Evolutionary conservation across 805 yeast species (phyloP).

Genomic region (Ogataea nakhonphanomensis): DNA sequence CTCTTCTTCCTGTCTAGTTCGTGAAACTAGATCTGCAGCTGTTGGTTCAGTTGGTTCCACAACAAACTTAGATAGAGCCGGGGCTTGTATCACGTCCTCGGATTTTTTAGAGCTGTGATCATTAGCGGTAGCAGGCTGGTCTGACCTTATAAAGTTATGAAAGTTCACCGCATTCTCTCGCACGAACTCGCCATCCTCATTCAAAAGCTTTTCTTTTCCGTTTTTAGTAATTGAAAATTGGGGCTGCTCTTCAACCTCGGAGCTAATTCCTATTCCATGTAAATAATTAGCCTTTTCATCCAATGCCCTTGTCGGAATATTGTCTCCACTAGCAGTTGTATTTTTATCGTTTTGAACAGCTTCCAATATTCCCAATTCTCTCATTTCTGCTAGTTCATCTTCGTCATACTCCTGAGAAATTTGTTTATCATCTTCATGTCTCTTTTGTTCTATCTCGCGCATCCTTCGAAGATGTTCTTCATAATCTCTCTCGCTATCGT

Average conservation of each 20-base stretch:
- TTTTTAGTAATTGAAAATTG: constrained; percentile 41
- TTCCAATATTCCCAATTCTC: constrained; percentile 36
- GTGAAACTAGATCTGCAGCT: constrained; percentile 44
- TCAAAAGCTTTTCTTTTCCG: constrained; percentile 31
- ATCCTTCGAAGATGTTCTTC: constrained; percentile 45
- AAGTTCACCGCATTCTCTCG: constrained; percentile 58
- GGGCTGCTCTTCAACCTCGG: constrained; percentile 38
- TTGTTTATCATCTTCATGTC: constrained; percentile 29
- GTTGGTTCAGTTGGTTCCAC: constrained; percentile 42
- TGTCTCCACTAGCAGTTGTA: constrained; percentile 20
- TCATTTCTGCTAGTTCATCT: constrained; percentile 42
- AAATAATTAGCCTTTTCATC: constrained; percentile 76
- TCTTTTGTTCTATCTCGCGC: constrained; percentile 45
- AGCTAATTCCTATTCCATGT: constrained; percentile 36
- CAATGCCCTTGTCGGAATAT: constrained; percentile 54
- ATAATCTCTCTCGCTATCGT: constrained; percentile 57
- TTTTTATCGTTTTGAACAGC: constrained; percentile 17
- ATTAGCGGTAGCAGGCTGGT: constrained; percentile 38
- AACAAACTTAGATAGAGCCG: constrained; percentile 11
- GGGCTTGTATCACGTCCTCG: no score
- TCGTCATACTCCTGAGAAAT: constrained; percentile 31
- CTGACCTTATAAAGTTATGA: constrained; percentile 44
- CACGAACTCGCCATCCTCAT: constrained; percentile 47
- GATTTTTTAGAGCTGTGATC: constrained; percentile 9
- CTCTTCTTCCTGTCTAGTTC: constrained; percentile 34